Conservation (phyloP, 2,329 filamentous ascomycete genomes). For the Dactylellina parvicollis region DNA sequence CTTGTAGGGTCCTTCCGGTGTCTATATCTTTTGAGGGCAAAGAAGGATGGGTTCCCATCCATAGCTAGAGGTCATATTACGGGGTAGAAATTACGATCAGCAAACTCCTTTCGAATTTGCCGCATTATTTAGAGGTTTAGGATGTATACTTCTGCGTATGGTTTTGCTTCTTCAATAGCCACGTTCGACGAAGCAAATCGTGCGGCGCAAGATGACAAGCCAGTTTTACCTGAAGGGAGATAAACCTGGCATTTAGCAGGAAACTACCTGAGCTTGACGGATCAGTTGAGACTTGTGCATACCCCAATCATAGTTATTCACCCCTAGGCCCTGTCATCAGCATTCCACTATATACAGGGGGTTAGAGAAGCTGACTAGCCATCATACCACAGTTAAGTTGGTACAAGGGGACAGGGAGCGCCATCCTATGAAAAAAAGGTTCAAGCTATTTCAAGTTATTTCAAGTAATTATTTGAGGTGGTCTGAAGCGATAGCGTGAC, state of each 20-base stretch:
- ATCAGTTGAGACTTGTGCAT: constrained; percentile 58
- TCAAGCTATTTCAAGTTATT: too few relatives aligned
- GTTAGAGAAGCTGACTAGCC: neutral
- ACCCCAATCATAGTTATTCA: constrained; percentile 99
- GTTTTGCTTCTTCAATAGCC: constrained; percentile 82
- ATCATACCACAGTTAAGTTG: constrained; percentile 56
- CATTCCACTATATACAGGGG: constrained; percentile 63
- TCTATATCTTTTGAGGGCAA: constrained; percentile 89
- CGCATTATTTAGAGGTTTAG: constrained; percentile 19
- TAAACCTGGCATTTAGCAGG: constrained; percentile 47
- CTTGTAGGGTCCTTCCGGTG: constrained; percentile 85
- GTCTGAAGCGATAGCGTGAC: too few relatives aligned
- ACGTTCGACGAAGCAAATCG: constrained; percentile 81
- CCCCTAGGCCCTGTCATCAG: constrained; percentile 69
- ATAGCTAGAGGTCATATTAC: constrained; percentile 71
- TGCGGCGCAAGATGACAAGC: constrained; percentile 84
- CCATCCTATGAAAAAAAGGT: too few relatives aligned
- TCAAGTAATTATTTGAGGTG: too few relatives aligned
- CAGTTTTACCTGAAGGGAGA: constrained; percentile 75
- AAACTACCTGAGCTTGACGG: constrained; percentile 49
- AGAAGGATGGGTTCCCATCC: constrained; percentile 98
- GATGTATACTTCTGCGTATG: constrained; percentile 83
- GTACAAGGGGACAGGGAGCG: constrained; percentile 57
- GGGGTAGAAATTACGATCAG: constrained; percentile 47
- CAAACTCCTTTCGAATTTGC: too few relatives aligned